Conservation (phyloP, 2,329 filamentous ascomycete species). For the Lachnellula arida region DNA sequence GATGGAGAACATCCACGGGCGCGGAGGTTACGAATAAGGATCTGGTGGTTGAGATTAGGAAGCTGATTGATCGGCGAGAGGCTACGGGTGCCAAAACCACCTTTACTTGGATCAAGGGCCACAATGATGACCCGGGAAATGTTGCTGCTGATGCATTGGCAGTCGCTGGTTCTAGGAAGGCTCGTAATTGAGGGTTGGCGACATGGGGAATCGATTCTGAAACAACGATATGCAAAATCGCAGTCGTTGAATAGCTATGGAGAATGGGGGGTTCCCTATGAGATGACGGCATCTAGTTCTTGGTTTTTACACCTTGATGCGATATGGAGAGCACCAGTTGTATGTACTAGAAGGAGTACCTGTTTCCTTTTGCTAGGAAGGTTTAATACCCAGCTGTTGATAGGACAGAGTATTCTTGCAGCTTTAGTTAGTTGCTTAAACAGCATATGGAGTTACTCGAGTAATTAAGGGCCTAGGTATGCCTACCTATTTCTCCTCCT, state of each 20-base stretch:
- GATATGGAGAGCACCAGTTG: neutral
- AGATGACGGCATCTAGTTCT: neutral
- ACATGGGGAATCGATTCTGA: neutral
- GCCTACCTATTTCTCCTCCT: too few species aligned
- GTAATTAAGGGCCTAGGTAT: neutral
- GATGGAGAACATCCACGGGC: constrained; percentile 69
- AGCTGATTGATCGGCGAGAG: constrained; percentile 65
- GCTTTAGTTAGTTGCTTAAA: neutral
- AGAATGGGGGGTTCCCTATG: too few species aligned
- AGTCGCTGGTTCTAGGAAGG: constrained; percentile 43
- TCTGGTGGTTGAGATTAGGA: constrained; percentile 67
- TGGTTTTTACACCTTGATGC: neutral
- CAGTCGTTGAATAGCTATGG: too few species aligned
- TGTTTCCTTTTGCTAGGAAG: neutral
- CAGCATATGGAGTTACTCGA: too few species aligned
- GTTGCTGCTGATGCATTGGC: constrained; percentile 75
- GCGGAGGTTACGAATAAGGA: constrained; percentile 83
- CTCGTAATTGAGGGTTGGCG: neutral
- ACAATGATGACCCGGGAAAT: constrained; percentile 69
- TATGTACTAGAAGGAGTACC: neutral
- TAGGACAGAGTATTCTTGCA: neutral
- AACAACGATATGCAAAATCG: neutral
- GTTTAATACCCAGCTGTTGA: constrained; percentile 12
- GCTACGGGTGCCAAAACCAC: constrained; percentile 55
- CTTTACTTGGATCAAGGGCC: constrained; percentile 90